Base-by-base conservation (phyloP, 75 land plant genomes). In the Selaginella tamariscina region DNA sequence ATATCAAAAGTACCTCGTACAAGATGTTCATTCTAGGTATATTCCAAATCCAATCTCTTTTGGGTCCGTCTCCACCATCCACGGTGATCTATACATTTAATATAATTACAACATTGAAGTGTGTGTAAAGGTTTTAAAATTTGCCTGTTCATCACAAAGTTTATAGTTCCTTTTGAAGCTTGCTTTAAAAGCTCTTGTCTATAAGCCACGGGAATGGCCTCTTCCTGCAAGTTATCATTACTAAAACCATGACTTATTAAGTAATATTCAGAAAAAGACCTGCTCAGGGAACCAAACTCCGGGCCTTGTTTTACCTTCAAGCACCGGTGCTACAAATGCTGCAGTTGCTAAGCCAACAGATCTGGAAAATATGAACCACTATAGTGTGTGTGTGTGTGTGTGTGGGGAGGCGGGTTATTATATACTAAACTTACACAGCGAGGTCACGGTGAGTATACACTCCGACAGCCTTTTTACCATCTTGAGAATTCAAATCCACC, bases 261-360 rank as follows among this genome's bases (percentile, higher is more conserved):
- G 15, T 5, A 5, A 39, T 15, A 39, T 15, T 15, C 49, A n/a
- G n/a, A 5, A 5, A 39, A 5, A 5, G 5, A 93, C 98, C 90
- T 93, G 88, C 75, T 93, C 98, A 9, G 98, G 98, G 54, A 84
- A 93, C 98, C 98, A 93, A 2, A 93, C 98, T 11, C 98, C 95
- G 29, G 90, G 91, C 68, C 86, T 78, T 54, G 98, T 85, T 75
- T 79, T 78, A 26, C 98, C 98, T 72, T 93, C 86, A 55, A 93
- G 84, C 32, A 93, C 71, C 2, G 94, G 94, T 32, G 84, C 77
- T 2, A 72, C 90, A 89, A 93, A 93, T 63, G 98, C 90, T 65
- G 96, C 81, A n/a, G 80, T 78, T 26, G 91, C 72, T 70, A 44
- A 56, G 65, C 98, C 98, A 2, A 85, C 98, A 56, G 84, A 83